Percentiles rank a stretch among this genome's conserved stretches.
phyloP scores from a whole-genome alignment of 1,139 yeast genomes.

The Magnusiomyces suaveolens region DNA sequence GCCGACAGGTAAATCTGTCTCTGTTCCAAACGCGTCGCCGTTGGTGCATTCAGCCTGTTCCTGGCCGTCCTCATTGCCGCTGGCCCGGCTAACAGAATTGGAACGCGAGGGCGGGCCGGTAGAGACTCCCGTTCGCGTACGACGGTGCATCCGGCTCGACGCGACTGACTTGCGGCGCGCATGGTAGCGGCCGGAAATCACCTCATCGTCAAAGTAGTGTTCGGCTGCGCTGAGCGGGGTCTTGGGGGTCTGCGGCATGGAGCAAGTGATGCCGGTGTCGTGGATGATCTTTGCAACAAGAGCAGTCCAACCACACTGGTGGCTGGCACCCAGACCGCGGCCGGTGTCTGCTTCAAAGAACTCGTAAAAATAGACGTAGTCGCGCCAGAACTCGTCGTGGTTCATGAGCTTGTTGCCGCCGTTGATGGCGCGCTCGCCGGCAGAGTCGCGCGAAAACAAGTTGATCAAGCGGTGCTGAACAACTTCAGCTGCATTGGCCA shows the following conservation, averaged over 20 bases:
- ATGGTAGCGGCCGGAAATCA: conserved; percentile 18
- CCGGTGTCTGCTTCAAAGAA: conserved; percentile 95
- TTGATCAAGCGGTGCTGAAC: conserved; percentile 80
- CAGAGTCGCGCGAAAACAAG: conserved; percentile 63
- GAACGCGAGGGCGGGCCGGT: conserved; percentile 10
- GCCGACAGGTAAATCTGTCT: conserved; percentile 5
- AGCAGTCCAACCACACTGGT: conserved; percentile 97
- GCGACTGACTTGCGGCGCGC: conserved; percentile 18
- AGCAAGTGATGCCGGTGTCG: conserved; percentile 64
- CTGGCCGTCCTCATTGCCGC: too few relatives aligned
- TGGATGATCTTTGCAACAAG: conserved; percentile 88
- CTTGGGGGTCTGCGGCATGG: conserved; percentile 27
- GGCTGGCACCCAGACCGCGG: conserved; percentile 88
- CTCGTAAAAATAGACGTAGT: conserved; percentile 73
- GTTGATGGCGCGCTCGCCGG: conserved; percentile 69
- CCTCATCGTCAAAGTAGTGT: conserved; percentile 33
- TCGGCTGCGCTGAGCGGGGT: conserved; percentile 34
- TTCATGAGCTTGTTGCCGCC: conserved; percentile 56
- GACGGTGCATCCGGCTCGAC: conserved; percentile 17
- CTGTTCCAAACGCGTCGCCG: conserved; percentile 9
- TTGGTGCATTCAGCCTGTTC: too few relatives aligned
- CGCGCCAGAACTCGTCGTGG: conserved; percentile 65
- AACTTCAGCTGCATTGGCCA: conserved; percentile 90
- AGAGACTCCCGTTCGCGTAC: conserved; percentile 11
- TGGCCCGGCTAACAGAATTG: conserved; percentile 4